A percentile compares a stretch with the other conserved stretches of the same genome.
Evolutionary conservation across 2,329 filamentous ascomycete species (phyloP).

Genomic region (Aspergillus pseudotamarii): DNA sequence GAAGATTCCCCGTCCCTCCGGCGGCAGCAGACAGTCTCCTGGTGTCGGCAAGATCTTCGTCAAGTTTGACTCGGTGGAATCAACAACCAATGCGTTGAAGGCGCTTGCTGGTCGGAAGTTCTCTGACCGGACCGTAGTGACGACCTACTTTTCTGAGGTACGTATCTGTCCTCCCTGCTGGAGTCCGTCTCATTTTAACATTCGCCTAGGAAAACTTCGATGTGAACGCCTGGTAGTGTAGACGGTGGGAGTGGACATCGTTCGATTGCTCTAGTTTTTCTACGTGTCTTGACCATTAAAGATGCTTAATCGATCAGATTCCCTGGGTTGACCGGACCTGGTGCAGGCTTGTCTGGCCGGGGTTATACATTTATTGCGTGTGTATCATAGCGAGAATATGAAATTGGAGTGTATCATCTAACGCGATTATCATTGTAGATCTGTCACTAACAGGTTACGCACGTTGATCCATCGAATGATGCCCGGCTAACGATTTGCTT

Average conservation of each 20-base stretch:
- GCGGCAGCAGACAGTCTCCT: slow-evolving; percentile 78
- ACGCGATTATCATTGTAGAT: neutral
- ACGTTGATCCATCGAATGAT: neutral
- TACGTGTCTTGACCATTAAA: neutral
- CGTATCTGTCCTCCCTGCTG: slow-evolving; percentile 25
- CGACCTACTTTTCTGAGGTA: slow-evolving; percentile 94
- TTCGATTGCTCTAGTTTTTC: neutral
- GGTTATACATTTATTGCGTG: slow-evolving; percentile 4
- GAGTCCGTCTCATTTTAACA: slow-evolving; percentile 26
- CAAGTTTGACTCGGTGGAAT: slow-evolving; percentile 80
- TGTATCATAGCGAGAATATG: slow-evolving; percentile 13
- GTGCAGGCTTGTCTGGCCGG: neutral
- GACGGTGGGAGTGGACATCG: neutral
- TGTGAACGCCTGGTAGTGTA: slow-evolving; percentile 75
- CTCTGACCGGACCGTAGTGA: slow-evolving; percentile 91
- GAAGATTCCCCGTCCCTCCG: slow-evolving; percentile 87
- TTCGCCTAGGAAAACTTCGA: slow-evolving; percentile 82
- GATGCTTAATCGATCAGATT: slow-evolving; percentile 3
- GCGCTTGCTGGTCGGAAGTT: slow-evolving; percentile 96
- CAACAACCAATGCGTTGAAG: slow-evolving; percentile 80
- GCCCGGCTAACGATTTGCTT: neutral
- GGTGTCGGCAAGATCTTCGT: slow-evolving; percentile 98
- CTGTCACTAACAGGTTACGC: neutral
- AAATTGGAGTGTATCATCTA: slow-evolving; percentile 4
- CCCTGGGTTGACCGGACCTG: slow-evolving; percentile 7